A percentile compares a stretch with the other conserved stretches of the same genome.
Conservation (phyloP, 2,329 filamentous ascomycete species). For the Colletotrichum godetiae region DNA sequence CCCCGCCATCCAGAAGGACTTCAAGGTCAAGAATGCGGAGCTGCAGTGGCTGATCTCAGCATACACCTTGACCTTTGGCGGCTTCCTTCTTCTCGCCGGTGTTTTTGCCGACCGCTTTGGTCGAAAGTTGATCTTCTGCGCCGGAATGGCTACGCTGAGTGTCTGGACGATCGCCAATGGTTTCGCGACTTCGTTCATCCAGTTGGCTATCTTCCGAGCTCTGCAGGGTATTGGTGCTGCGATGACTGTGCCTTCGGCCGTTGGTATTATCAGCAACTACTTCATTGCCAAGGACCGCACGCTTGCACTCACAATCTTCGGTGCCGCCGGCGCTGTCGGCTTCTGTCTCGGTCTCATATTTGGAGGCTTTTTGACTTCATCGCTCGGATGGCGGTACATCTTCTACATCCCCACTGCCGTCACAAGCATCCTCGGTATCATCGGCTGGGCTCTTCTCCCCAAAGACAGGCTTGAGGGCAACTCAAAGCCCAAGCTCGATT, state of each 20-base stretch:
- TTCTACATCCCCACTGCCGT: conserved; percentile 28
- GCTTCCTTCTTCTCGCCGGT: conserved; percentile 21
- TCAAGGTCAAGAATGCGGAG: conserved; percentile 15
- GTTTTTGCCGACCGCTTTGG: conserved; percentile 31
- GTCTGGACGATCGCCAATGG: conserved; percentile 26
- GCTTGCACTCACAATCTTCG: conserved; percentile 24
- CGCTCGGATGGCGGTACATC: conserved; percentile 29
- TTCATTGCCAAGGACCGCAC: conserved; percentile 24
- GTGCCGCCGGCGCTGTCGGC: conserved; percentile 23
- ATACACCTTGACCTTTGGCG: conserved; percentile 29
- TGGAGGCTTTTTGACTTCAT: conserved; percentile 25
- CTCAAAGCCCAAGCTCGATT: conserved; percentile 50
- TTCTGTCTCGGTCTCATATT: conserved; percentile 27
- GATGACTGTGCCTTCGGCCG: conserved; percentile 89
- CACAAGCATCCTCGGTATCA: conserved; percentile 53
- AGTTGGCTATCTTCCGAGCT: conserved; percentile 27
- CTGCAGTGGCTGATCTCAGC: conserved; percentile 31
- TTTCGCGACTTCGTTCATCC: conserved; percentile 23
- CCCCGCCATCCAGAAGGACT: conserved; percentile 24
- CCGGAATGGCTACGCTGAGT: conserved; percentile 26
- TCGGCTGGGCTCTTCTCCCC: conserved; percentile 50
- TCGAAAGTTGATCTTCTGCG: conserved; percentile 27
- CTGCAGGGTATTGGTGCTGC: conserved; percentile 26
- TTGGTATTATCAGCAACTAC: conserved; percentile 67
- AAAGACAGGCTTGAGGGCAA: conserved; percentile 48